A percentile compares a stretch with the other conserved stretches of the same genome.
Evolutionary conservation across 805 yeast species (phyloP).

Genomic region (Zygotorulaspora danielsina): DNA sequence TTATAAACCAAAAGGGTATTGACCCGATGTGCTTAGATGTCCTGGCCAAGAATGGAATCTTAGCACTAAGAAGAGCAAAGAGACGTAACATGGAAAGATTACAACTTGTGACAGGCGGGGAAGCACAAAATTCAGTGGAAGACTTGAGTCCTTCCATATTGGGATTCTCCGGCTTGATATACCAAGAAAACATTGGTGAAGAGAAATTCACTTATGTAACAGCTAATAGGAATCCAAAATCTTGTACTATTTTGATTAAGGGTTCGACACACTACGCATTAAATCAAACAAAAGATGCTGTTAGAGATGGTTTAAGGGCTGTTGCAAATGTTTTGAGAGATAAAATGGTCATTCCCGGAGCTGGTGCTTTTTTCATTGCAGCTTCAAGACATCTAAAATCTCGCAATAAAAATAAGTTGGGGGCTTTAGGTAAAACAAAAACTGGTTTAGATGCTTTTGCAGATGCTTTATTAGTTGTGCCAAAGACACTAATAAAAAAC

Average conservation of each 20-base stretch:
- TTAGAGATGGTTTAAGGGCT: constrained; percentile 93
- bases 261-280: constrained; percentile 89
- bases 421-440: constrained; percentile 78
- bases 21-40: constrained; percentile 97
- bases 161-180: constrained; percentile 86
- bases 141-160: constrained; percentile 74
- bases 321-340: constrained; percentile 90
- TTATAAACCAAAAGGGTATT: constrained; percentile 96
- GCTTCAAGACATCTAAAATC: constrained; percentile 63
- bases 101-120: constrained; percentile 94
- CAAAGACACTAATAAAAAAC: constrained; percentile 86
- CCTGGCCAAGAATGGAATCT: constrained; percentile 84
- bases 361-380: constrained; percentile 90
- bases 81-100: constrained; percentile 98
- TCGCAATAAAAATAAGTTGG: constrained; percentile 46
- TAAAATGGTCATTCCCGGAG: constrained; percentile 86
- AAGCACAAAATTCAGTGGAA: constrained; percentile 95
- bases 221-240: constrained; percentile 81
- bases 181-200: constrained; percentile 92
- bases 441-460: constrained; percentile 92
- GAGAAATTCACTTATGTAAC: constrained; percentile 96
- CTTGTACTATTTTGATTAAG: constrained; percentile 86
- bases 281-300: constrained; percentile 93
- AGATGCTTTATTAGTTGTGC: constrained; percentile 84
- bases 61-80: constrained; percentile 96